Conservation (phyloP, 2,329 filamentous ascomycete genomes). For the Boeremia lycopersici region DNA sequence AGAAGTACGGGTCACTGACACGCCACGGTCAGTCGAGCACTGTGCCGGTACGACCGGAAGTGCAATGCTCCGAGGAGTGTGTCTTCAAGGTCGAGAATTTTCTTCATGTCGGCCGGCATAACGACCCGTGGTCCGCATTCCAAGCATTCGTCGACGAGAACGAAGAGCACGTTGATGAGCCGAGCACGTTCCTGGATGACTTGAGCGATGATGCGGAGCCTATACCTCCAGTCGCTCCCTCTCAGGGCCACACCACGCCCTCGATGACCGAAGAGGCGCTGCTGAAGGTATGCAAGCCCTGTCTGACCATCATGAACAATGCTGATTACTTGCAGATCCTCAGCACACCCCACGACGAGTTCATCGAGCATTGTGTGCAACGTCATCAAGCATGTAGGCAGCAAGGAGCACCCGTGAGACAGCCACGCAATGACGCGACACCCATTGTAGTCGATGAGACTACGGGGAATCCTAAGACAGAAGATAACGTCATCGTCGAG, state of each 20-base stretch:
- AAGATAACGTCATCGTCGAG: not conserved
- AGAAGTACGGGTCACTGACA: not conserved
- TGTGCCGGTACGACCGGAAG: too few species aligned
- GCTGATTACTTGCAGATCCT: not conserved
- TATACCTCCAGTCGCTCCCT: not conserved
- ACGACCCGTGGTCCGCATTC: not conserved
- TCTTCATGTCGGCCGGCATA: not conserved
- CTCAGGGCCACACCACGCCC: not conserved
- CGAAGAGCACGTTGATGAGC: not conserved
- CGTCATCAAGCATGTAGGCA: not conserved
- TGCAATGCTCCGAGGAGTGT: too few species aligned
- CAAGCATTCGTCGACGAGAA: not conserved
- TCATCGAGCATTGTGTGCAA: constrained; percentile 2
- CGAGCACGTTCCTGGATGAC: not conserved
- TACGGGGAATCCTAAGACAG: too few species aligned
- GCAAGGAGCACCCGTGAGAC: not conserved
- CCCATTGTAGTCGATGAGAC: not conserved
- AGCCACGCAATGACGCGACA: not conserved
- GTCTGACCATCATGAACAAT: not conserved
- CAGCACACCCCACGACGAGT: constrained; percentile 1
- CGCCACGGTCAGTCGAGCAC: not conserved
- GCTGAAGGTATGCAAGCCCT: not conserved
- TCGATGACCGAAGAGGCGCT: not conserved
- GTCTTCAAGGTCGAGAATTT: not conserved
- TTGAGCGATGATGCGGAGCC: not conserved